Evolutionary conservation across 169 alveolate genomes (phyloP).

Genomic region (Plasmodium blacklocki): DNA sequence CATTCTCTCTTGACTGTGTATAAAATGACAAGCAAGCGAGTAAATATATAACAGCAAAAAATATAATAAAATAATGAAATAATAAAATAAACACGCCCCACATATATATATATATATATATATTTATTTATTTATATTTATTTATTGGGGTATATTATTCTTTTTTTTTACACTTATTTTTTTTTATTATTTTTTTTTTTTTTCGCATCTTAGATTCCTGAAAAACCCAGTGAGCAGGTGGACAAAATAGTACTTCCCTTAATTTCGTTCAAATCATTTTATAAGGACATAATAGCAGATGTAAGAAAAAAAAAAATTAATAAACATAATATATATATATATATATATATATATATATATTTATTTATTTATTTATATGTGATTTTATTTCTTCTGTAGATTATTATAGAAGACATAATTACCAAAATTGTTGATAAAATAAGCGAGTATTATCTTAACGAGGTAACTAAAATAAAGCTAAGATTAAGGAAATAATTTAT

Average conservation of each 20-base stretch:
- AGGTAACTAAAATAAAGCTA: conserved; percentile 13
- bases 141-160: background rate
- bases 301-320: conserved; percentile 1
- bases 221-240: conserved; percentile 72
- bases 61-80: background rate
- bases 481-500: too few species aligned
- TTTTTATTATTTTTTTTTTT: background rate
- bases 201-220: conserved; percentile 12
- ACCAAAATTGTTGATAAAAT: conserved; percentile 52
- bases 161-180: background rate
- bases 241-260: conserved; percentile 66
- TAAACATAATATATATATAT: background rate
- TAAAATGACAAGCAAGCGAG: conserved; percentile 72
- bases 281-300: conserved; percentile 36
- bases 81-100: background rate
- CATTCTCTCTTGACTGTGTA: conserved; percentile 61
- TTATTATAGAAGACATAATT: conserved; percentile 50
- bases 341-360: background rate
- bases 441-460: conserved; percentile 47
- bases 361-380: background rate
- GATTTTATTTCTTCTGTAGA: conserved; percentile 5
- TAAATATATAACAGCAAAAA: background rate
- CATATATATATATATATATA: background rate
- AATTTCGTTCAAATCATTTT: conserved; percentile 49
- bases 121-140: background rate